Evolutionary conservation across 2,329 filamentous ascomycete species (phyloP).

Genomic region (Fonsecaea pedrosoi): DNA sequence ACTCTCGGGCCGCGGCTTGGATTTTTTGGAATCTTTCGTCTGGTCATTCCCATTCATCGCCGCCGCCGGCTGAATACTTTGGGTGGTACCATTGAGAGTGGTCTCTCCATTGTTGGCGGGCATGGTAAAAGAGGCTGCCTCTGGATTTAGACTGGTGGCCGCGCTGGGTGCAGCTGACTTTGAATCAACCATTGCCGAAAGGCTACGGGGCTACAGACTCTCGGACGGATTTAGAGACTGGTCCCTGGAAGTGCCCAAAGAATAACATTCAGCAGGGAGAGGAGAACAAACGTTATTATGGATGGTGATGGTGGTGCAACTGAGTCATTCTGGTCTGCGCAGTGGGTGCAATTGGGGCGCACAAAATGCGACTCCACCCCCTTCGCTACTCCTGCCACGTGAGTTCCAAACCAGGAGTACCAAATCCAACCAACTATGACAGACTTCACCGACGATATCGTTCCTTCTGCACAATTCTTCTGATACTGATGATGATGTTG

Average conservation of each 20-base stretch:
- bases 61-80: conserved; percentile 11
- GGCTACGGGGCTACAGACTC: not conserved
- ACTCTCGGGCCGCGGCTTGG: conserved; percentile 26
- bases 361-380: conserved; percentile 1
- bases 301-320: not conserved
- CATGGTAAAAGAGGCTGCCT: conserved; percentile 37
- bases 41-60: conserved; percentile 20
- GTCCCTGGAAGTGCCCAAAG: not conserved
- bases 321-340: conserved; percentile 1
- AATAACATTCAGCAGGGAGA: not conserved
- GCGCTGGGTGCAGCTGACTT: conserved; percentile 17
- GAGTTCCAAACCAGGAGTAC: not conserved
- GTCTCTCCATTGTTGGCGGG: conserved; percentile 15
- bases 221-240: not conserved
- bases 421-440: not conserved
- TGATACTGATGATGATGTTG: not conserved
- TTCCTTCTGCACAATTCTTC: not conserved
- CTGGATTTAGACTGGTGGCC: conserved; percentile 32
- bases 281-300: not conserved
- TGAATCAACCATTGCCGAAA: conserved; percentile 24
- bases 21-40: conserved; percentile 23
- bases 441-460: not conserved
- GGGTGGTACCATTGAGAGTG: conserved; percentile 19
- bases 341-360: not conserved
- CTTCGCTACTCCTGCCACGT: not conserved